Base-by-base conservation (phyloP, 306 rosid species). In the Vigna mungo region DNA sequence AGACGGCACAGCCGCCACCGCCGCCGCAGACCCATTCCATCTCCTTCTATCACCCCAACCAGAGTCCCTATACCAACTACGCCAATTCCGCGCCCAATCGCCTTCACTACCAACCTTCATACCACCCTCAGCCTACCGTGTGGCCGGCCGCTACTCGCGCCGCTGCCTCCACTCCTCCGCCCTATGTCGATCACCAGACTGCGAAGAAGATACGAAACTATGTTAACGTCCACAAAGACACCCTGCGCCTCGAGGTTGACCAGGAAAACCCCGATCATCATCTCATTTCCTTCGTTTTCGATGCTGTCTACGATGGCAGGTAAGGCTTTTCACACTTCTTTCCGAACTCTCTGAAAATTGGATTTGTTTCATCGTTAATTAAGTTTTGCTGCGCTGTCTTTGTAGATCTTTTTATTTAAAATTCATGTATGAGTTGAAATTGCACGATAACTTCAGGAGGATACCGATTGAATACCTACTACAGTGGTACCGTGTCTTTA, bases 251-350 rank as follows among this genome's bases (percentile, higher is more conserved):
- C 0, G 88, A 89, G 74, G 36, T 86, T 18, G 97, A 94, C 72
- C 84, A 84, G 12, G 85, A 59, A 11, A 81, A 89, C 67, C 93
- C 95, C 32, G 92, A 90, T 88, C 92, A 85, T 0, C 85, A 86
- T 60, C 86, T 94, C 63, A 80, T 92, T 20, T 90, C 97, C 2
- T 92, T 94, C 69, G 92, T 90, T 80, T 94, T 94, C 9, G 97
- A 94, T 68, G 97, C 96, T 39, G 20, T 90, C 30, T 89, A 77
- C 77, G 96, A 87, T 86, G 97, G 97, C 36, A 88, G 97, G 98
- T 91, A 56, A 77, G 2, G n/a, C 1, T 67, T 68, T 11, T 44
- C 15, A 11, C 15, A 11, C 1, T 3, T 15, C 48, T 13, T 23
- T 46, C 21, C 7, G 0, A 1, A 4, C 10, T 18, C 16, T 20